Percentiles rank a stretch among this genome's conserved stretches.
Conservation (phyloP, 495 filamentous ascomycete species). For the Aspergillus nidulans region DNA sequence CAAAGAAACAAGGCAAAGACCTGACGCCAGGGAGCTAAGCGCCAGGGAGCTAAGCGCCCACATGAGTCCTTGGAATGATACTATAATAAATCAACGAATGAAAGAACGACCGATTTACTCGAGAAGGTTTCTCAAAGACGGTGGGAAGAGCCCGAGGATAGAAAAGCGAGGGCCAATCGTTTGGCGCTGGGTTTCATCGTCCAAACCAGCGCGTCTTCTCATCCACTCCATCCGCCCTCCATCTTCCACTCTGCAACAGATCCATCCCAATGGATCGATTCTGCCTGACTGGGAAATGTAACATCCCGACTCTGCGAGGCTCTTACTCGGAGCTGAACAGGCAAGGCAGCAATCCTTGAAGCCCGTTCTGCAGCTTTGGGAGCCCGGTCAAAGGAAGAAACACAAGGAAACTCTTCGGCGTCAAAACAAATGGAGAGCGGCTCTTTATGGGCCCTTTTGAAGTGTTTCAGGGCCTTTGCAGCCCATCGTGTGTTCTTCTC, state of each 20-base stretch:
- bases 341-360: not conserved
- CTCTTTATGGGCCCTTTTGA: conserved; percentile 8
- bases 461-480: conserved; percentile 18
- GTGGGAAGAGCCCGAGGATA: not conserved
- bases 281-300: not conserved
- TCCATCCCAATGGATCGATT: not conserved
- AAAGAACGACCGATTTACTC: not conserved
- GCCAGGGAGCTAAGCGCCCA: not conserved
- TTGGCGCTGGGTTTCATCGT: conserved; percentile 17
- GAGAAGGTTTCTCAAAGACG: not conserved
- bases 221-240: conserved; percentile 10
- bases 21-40: no score
- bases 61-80: not conserved
- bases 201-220: conserved; percentile 1
- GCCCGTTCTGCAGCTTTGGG: not conserved
- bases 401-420: conserved; percentile 3
- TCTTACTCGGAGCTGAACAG: not conserved
- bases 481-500: conserved; percentile 13
- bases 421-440: conserved; percentile 15
- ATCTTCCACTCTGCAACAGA: not conserved
- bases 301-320: not conserved
- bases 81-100: not conserved
- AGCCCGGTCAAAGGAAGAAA: not conserved
- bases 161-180: conserved; percentile 8
- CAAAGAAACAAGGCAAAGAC: not conserved